These are phyloP conservation scores for Aciculosporium take DNA, from an alignment of 2,329 filamentous ascomycete species.

Conservation along the genomic window DNA sequence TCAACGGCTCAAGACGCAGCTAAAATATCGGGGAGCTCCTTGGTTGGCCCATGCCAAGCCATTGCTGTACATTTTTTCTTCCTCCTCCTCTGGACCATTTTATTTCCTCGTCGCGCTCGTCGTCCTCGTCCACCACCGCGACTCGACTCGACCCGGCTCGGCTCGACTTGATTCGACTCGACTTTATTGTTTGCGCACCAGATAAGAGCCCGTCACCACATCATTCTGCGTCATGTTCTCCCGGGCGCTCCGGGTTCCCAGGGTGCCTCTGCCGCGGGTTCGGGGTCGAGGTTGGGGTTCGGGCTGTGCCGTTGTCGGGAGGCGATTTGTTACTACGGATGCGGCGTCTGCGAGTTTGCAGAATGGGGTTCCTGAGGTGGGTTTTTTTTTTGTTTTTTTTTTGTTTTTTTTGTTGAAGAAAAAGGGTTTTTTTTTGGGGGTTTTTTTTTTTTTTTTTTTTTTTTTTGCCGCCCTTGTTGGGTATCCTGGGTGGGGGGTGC, in stretches of 20 bases:
- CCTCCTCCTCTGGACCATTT: slow-evolving; percentile 15
- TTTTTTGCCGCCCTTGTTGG: not conserved
- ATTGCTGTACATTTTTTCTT: slow-evolving; percentile 13
- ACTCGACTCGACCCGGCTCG: too few relatives aligned
- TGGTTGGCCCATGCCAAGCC: too few relatives aligned
- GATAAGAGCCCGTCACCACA: slow-evolving; percentile 19
- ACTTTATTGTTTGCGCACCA: too few relatives aligned
- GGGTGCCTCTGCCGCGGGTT: slow-evolving; percentile 46
- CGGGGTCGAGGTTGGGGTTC: too few relatives aligned
- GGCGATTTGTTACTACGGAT: slow-evolving; percentile 82
- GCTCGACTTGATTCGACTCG: too few relatives aligned
- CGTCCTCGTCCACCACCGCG: too few relatives aligned
- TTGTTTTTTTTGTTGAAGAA: slow-evolving; percentile 10
- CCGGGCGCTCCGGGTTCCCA: slow-evolving; percentile 48
- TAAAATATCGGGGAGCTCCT: slow-evolving; percentile 29
- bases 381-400: slow-evolving; percentile 5
- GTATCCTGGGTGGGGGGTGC: too few relatives aligned
- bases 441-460: not conserved
- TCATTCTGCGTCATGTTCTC: slow-evolving; percentile 48
- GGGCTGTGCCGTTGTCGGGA: slow-evolving; percentile 32
- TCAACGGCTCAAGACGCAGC: slow-evolving; percentile 29
- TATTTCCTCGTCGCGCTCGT: slow-evolving; percentile 13
- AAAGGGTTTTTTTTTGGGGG: not conserved
- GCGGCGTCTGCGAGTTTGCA: slow-evolving; percentile 84
- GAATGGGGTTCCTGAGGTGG: slow-evolving; percentile 46